Evolutionary conservation across 768 basidiomycete genomes (phyloP).

Genomic region (Phylloporus rhodoxanthus): DNA sequence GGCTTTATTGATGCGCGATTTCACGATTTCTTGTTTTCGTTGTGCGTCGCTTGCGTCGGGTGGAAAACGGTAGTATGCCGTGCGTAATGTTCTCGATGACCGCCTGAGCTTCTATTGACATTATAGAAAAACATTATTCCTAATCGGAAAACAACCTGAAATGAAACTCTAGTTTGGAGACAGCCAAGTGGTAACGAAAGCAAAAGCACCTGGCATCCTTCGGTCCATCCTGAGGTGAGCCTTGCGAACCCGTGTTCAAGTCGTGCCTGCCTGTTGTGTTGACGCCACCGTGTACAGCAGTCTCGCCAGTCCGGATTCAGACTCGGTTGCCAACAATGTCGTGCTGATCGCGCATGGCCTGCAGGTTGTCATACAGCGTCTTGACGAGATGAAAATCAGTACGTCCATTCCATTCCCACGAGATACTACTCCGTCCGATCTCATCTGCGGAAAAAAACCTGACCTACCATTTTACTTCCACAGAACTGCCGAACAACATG

Average conservation of each 20-base stretch:
- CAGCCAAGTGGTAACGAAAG: conserved; percentile 61
- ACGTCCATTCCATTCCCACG: conserved; percentile 21
- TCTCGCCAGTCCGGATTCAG: conserved; percentile 70
- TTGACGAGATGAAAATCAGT: conserved; percentile 83
- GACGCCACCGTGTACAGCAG: conserved; percentile 40
- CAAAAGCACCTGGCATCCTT: conserved; percentile 64
- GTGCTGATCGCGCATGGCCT: conserved; percentile 66
- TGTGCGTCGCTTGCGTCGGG: neutral
- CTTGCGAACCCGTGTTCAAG: neutral
- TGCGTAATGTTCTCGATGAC: conserved; percentile 33
- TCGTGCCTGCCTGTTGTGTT: neutral
- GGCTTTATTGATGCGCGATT: conserved; percentile 11
- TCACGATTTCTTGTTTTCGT: neutral
- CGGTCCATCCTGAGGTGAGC: conserved; percentile 66
- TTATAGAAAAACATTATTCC: neutral
- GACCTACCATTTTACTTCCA: neutral
- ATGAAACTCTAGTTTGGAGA: conserved; percentile 60
- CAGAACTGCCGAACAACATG: conserved; percentile 71
- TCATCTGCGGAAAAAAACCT: neutral
- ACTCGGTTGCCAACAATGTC: conserved; percentile 60
- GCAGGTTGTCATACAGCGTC: conserved; percentile 48
- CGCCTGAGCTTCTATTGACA: conserved; percentile 2
- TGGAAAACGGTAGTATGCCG: conserved; percentile 48
- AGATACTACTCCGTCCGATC: neutral
- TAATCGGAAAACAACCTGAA: neutral